Evolutionary conservation across 208 protist species (phyloP).

Genomic region (Trypanosoma vivax): DNA sequence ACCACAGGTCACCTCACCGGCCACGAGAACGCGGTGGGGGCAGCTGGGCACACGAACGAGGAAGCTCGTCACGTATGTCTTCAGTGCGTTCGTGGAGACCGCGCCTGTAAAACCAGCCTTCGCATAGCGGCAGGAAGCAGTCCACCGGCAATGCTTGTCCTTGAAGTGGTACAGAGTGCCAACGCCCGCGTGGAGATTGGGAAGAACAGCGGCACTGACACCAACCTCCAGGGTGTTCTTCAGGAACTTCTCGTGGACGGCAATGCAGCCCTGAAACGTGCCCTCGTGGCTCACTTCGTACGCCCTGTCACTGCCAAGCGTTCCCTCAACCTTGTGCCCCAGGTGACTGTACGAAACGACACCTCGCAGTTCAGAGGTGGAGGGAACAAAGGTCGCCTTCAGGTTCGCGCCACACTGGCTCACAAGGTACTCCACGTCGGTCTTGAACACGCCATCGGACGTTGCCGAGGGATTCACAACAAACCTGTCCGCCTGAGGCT

Average conservation of each 20-base stretch:
- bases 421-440: constrained; percentile 54
- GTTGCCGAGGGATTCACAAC: constrained; percentile 50
- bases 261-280: constrained; percentile 27
- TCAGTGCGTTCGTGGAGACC: constrained; percentile 43
- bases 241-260: constrained; percentile 66
- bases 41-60: constrained; percentile 23
- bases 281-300: constrained; percentile 47
- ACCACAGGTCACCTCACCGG: constrained; percentile 37
- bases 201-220: constrained; percentile 41
- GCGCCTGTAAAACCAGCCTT: constrained; percentile 29
- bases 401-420: constrained; percentile 28
- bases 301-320: constrained; percentile 7
- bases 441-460: constrained; percentile 29
- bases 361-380: constrained; percentile 24
- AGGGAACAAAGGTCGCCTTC: constrained; percentile 48
- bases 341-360: constrained; percentile 29
- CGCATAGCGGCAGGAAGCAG: constrained; percentile 43
- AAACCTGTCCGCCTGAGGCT: constrained; percentile 47
- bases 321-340: constrained; percentile 56
- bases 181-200: constrained; percentile 52
- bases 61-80: constrained; percentile 40
- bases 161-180: constrained; percentile 45
- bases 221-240: constrained; percentile 50
- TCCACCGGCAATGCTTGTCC: constrained; percentile 59
- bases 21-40: constrained; percentile 7